These are phyloP conservation scores for Chlamydomonas sphaeroides DNA, from an alignment of 139 green algal genomes.

Conservation along the genomic window DNA sequence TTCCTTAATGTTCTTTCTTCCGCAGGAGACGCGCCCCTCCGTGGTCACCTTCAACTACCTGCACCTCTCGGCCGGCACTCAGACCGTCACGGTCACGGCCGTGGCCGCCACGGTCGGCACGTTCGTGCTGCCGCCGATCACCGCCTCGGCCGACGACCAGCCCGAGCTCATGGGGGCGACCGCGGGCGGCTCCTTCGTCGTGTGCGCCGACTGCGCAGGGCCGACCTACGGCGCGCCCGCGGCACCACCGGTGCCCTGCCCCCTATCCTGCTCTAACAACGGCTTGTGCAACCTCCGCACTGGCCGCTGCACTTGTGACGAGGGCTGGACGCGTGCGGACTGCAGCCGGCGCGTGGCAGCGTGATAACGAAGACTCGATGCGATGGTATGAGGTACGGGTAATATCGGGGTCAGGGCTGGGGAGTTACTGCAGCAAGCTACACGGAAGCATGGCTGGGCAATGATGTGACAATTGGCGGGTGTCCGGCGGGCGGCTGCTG, in stretches of 20 bases:
- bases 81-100: constrained; percentile 55
- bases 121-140: constrained; percentile 66
- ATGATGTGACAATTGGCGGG: too few species aligned
- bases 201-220: constrained; percentile 16
- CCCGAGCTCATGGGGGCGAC: constrained; percentile 66
- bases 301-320: constrained; percentile 56
- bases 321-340: constrained; percentile 42
- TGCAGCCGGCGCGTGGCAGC: background rate
- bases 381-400: too few species aligned
- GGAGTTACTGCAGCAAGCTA: too few species aligned
- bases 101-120: constrained; percentile 64
- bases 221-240: background rate
- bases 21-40: constrained; percentile 45
- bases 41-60: constrained; percentile 57
- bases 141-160: constrained; percentile 64
- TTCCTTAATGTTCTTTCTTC: background rate
- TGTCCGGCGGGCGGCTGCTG: too few species aligned
- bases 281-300: constrained; percentile 56
- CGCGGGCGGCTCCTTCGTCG: constrained; percentile 30
- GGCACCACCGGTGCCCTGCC: constrained; percentile 46
- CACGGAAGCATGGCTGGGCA: too few species aligned
- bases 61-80: constrained; percentile 55
- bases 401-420: too few species aligned
- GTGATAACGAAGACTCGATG: too few species aligned
- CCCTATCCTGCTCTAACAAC: constrained; percentile 54